These are phyloP conservation scores for Inga laurina DNA, from an alignment of 306 rosid genomes.

Conservation along the genomic window DNA sequence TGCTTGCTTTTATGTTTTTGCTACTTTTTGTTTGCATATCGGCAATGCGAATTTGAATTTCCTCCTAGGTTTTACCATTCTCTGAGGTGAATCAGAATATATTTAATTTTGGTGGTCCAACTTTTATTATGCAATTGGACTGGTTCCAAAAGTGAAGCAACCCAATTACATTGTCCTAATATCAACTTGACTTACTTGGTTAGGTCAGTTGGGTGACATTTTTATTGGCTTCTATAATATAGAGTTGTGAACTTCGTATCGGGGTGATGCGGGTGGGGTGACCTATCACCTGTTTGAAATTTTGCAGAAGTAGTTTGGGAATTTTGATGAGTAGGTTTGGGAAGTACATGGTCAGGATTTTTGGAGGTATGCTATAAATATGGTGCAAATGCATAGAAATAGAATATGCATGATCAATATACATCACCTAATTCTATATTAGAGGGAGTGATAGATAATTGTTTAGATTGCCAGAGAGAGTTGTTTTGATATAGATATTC, in stretches of 20 bases:
- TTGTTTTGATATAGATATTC: not conserved
- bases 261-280: not conserved
- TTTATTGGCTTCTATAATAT: not conserved
- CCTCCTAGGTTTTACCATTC: not conserved
- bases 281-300: not conserved
- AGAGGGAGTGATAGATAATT: not conserved
- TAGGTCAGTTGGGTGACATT: not conserved
- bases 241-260: not conserved
- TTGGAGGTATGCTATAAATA: not conserved
- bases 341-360: not conserved
- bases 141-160: not conserved
- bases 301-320: slow-evolving; percentile 1
- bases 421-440: not conserved
- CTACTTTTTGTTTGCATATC: not conserved
- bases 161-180: not conserved
- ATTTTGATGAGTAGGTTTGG: slow-evolving; percentile 12
- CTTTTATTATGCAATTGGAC: not conserved
- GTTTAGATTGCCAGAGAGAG: not conserved
- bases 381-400: slow-evolving; percentile 14
- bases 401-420: not conserved
- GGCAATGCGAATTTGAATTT: not conserved
- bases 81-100: not conserved
- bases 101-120: not conserved
- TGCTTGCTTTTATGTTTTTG: not conserved
- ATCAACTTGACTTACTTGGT: not conserved